phyloP scores from a whole-genome alignment of 2,329 filamentous ascomycete genomes.

The Hortaea sp. region DNA sequence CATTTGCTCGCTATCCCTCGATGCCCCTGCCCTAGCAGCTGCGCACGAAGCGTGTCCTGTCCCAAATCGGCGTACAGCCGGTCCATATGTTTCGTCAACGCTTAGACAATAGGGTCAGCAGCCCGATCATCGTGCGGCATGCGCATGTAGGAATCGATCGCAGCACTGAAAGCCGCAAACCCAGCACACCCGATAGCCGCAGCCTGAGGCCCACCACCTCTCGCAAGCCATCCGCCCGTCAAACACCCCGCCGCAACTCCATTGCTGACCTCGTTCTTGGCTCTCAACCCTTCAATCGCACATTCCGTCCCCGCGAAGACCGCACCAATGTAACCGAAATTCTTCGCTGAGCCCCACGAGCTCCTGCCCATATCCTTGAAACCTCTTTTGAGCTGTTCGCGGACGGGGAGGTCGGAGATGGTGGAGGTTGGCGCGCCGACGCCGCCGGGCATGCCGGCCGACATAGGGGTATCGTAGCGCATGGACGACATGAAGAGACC shows the following conservation, averaged over 20 bases:
- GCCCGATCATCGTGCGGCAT: slow-evolving; percentile 44
- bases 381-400: slow-evolving; percentile 72
- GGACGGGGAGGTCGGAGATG: slow-evolving; percentile 61
- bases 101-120: slow-evolving; percentile 26
- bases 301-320: slow-evolving; percentile 91
- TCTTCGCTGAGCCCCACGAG: slow-evolving; percentile 76
- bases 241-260: slow-evolving; percentile 80
- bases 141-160: slow-evolving; percentile 86
- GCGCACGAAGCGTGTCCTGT: no score
- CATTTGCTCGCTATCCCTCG: no score
- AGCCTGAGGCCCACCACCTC: slow-evolving; percentile 81
- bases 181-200: slow-evolving; percentile 79
- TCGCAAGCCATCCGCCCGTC: slow-evolving; percentile 79
- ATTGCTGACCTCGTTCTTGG: slow-evolving; percentile 89
- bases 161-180: slow-evolving; percentile 85
- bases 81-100: neutral
- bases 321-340: slow-evolving; percentile 87
- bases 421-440: slow-evolving; percentile 23
- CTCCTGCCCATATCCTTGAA: slow-evolving; percentile 91
- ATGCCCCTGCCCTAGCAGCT: no score
- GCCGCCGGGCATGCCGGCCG: slow-evolving; percentile 38
- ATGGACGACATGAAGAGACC: slow-evolving; percentile 98
- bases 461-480: slow-evolving; percentile 93
- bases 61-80: no score
- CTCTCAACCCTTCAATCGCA: slow-evolving; percentile 82